Conservation (phyloP, 1,284 basidiomycete species). For the Blastosporella zonata region DNA sequence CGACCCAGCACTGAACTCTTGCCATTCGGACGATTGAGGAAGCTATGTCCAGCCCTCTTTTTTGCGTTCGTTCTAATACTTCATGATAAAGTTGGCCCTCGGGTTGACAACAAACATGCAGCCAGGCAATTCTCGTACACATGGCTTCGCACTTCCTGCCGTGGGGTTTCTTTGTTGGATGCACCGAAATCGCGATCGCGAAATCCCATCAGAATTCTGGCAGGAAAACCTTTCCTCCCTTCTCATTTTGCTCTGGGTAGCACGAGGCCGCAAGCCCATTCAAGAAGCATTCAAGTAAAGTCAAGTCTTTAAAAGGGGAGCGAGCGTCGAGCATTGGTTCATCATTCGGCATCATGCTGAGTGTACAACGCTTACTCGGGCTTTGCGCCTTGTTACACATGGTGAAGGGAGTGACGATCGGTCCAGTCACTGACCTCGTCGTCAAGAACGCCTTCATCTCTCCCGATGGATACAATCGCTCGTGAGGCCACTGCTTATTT, state of each 20-base stretch:
- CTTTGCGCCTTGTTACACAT: slow-evolving; percentile 1
- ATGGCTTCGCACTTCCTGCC: too few relatives aligned
- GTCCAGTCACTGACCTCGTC: slow-evolving; percentile 9
- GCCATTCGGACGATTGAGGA: too few relatives aligned
- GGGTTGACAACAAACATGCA: too few relatives aligned
- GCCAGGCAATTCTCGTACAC: too few relatives aligned
- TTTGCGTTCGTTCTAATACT: too few relatives aligned
- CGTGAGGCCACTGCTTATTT: slow-evolving; percentile 4
- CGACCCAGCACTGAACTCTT: too few relatives aligned
- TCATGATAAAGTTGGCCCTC: too few relatives aligned
- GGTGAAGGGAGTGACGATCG: slow-evolving; percentile 6
- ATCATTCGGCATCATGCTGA: background rate
- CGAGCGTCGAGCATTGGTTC: background rate
- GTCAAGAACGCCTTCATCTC: slow-evolving; percentile 6
- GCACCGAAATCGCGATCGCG: too few relatives aligned
- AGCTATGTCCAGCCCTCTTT: too few relatives aligned
- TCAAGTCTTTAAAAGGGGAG: background rate
- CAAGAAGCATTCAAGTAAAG: background rate
- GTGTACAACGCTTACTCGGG: background rate
- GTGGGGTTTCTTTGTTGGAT: too few relatives aligned
- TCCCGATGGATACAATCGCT: slow-evolving; percentile 11
- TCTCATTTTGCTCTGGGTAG: background rate
- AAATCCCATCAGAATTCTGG: too few relatives aligned
- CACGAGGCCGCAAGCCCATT: background rate
- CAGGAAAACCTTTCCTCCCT: background rate